A percentile compares a stretch with the other conserved stretches of the same genome.
These are phyloP conservation scores for Rhytidhysteron rufulum DNA, from an alignment of 2,329 filamentous ascomycete species.

Conservation along the genomic window DNA sequence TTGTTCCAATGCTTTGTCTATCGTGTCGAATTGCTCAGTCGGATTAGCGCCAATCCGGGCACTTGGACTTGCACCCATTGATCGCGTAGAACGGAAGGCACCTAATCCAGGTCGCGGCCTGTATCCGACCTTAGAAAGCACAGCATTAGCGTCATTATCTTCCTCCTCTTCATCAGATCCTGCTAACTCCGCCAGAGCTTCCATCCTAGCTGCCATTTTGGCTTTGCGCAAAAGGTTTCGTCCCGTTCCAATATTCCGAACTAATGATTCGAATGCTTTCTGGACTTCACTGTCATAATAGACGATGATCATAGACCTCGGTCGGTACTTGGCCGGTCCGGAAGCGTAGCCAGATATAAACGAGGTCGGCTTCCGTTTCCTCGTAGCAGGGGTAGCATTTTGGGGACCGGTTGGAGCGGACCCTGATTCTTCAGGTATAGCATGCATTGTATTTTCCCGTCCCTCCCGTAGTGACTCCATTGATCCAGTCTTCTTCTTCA, in stretches of 20 bases:
- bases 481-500: slow-evolving; percentile 30
- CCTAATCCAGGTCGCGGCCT: slow-evolving; percentile 27
- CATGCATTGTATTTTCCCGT: slow-evolving; percentile 12
- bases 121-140: slow-evolving; percentile 33
- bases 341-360: slow-evolving; percentile 36
- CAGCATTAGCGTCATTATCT: slow-evolving; percentile 19
- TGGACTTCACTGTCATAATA: slow-evolving; percentile 90
- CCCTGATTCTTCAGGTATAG: slow-evolving; percentile 17
- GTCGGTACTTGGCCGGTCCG: slow-evolving; percentile 57
- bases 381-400: slow-evolving; percentile 15
- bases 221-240: slow-evolving; percentile 83
- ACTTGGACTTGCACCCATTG: slow-evolving; percentile 10
- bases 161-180: slow-evolving; percentile 20
- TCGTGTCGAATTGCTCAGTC: slow-evolving; percentile 51
- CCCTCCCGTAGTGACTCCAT: slow-evolving; percentile 32
- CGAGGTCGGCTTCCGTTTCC: slow-evolving; percentile 44
- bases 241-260: slow-evolving; percentile 74
- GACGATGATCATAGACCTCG: slow-evolving; percentile 75
- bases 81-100: slow-evolving; percentile 21
- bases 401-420: slow-evolving; percentile 11
- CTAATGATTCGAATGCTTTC: slow-evolving; percentile 74
- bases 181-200: slow-evolving; percentile 37
- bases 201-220: slow-evolving; percentile 76
- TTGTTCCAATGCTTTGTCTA: slow-evolving; percentile 75
- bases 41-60: slow-evolving; percentile 14